These are phyloP conservation scores for Leccinum uliginosum DNA, from an alignment of 768 basidiomycete genomes.

Conservation along the genomic window DNA sequence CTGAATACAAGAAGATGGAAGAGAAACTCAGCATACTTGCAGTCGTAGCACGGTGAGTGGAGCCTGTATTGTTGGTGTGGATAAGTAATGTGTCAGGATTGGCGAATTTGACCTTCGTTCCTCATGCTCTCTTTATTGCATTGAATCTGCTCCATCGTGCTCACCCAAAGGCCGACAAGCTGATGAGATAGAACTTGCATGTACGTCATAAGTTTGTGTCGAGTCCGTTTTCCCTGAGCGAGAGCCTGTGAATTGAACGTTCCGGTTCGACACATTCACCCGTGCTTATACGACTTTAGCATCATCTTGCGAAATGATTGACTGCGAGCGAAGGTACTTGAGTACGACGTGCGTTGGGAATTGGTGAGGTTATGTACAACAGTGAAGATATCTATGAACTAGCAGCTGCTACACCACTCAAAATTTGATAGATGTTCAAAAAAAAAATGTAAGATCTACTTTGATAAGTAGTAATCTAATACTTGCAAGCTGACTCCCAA, in stretches of 20 bases:
- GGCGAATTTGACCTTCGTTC: not conserved
- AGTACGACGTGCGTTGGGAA: not conserved
- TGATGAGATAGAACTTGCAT: too few species aligned
- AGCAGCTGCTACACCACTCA: too few species aligned
- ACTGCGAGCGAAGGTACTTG: not conserved
- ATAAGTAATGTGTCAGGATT: not conserved
- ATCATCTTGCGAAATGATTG: not conserved
- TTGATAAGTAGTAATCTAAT: too few species aligned
- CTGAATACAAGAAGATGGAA: not conserved
- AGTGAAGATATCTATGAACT: not conserved
- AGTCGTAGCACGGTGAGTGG: conserved; percentile 6
- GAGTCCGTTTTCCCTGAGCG: not conserved
- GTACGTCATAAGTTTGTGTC: not conserved
- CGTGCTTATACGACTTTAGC: not conserved
- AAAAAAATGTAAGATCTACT: too few species aligned
- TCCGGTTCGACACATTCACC: not conserved
- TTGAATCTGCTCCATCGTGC: not conserved
- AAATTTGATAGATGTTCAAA: too few species aligned
- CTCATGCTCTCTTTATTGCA: not conserved
- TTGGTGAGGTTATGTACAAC: not conserved
- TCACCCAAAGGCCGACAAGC: not conserved
- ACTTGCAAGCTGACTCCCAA: too few species aligned
- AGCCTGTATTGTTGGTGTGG: not conserved
- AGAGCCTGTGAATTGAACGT: not conserved
- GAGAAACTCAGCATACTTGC: not conserved